These are phyloP conservation scores for Prillingera fragicola DNA, from an alignment of 1,284 basidiomycete species.

Conservation along the genomic window DNA sequence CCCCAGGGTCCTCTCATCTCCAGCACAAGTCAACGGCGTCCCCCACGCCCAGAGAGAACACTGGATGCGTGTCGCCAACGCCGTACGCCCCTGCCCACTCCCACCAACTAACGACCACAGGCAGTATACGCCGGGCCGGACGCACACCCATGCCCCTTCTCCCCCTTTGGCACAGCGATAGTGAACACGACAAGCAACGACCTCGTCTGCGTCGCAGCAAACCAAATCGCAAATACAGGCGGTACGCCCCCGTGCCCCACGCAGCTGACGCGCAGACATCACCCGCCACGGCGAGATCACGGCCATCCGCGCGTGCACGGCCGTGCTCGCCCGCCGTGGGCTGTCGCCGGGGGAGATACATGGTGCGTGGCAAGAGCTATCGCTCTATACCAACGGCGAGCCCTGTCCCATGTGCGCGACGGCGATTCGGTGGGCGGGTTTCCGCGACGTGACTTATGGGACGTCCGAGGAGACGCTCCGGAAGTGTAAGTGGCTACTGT, in stretches of 20 bases:
- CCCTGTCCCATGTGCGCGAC: conserved; percentile 32
- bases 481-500: conserved; percentile 16
- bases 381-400: conserved; percentile 32
- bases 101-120: too few species aligned
- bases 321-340: conserved; percentile 19
- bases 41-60: conserved; percentile 22
- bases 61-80: conserved; percentile 34
- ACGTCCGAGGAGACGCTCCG: conserved; percentile 24
- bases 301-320: conserved; percentile 25
- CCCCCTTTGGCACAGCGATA: conserved; percentile 26
- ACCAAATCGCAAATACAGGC: conserved; percentile 23
- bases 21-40: conserved; percentile 34
- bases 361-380: conserved; percentile 25
- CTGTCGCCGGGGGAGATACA: conserved; percentile 20
- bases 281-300: conserved; percentile 32
- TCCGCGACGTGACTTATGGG: conserved; percentile 32
- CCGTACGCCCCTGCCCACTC: too few species aligned
- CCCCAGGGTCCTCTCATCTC: too few species aligned
- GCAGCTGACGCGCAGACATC: conserved; percentile 14
- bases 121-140: conserved; percentile 27
- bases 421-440: conserved; percentile 29
- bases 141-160: conserved; percentile 29
- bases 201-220: conserved; percentile 24
- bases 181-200: conserved; percentile 29
- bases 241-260: conserved; percentile 13